Evolutionary conservation across 306 rosid species (phyloP).

Genomic region (Lathyrus oleraceus): DNA sequence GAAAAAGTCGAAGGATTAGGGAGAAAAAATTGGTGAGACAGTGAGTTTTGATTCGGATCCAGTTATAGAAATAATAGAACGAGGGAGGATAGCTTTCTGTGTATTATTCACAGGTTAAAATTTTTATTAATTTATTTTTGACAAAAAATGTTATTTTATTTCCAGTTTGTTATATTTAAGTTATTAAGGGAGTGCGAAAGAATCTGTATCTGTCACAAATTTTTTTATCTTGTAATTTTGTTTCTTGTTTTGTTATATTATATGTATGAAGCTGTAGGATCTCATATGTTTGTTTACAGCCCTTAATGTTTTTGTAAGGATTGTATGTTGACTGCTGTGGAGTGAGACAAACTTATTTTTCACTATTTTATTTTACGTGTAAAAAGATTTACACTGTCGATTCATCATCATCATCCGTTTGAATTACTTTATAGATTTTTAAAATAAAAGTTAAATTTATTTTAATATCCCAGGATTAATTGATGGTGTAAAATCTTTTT

Average conservation of each 20-base stretch:
- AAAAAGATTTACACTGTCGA: no score
- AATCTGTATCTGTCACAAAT: not conserved
- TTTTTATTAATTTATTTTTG: not conserved
- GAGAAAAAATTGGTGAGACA: slow-evolving; percentile 10
- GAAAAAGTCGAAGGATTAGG: slow-evolving; percentile 41
- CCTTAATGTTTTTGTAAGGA: no score
- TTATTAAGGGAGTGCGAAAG: not conserved
- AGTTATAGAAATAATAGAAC: slow-evolving; percentile 13
- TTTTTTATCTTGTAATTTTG: not conserved
- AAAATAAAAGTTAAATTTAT: no score
- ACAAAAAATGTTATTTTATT: not conserved
- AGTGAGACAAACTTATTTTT: no score
- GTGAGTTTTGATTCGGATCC: slow-evolving; percentile 21
- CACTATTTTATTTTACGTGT: no score
- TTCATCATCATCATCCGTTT: no score
- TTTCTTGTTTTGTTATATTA: not conserved
- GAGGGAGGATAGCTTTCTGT: not conserved
- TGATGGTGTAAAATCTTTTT: no score
- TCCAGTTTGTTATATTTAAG: not conserved
- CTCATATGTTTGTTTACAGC: not conserved
- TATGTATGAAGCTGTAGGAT: not conserved
- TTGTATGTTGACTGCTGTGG: no score
- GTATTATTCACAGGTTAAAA: not conserved
- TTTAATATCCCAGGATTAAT: no score
- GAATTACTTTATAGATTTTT: no score